Evolutionary conservation across 495 filamentous ascomycete genomes (phyloP).

Genomic region (Lepraria neglecta): DNA sequence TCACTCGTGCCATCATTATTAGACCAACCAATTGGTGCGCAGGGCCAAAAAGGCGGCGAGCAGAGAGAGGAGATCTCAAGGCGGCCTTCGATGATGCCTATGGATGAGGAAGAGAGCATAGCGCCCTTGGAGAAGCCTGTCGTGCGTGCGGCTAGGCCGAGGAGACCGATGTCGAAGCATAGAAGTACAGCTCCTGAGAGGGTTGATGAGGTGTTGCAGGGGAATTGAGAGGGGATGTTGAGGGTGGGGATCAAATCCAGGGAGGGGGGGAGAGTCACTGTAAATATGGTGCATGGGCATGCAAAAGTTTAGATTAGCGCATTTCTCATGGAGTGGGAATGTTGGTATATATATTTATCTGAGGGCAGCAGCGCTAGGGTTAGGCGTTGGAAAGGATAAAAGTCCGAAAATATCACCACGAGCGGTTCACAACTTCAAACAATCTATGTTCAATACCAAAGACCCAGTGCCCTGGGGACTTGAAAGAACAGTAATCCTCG

Average conservation of each 20-base stretch:
- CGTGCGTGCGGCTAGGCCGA: background rate
- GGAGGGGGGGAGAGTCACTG: too few species aligned
- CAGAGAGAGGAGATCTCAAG: slow-evolving; percentile 4
- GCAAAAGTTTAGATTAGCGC: too few species aligned
- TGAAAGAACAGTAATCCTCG: too few species aligned
- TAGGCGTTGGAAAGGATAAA: too few species aligned
- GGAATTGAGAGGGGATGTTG: background rate
- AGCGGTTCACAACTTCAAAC: too few species aligned
- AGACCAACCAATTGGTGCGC: background rate
- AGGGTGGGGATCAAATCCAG: background rate
- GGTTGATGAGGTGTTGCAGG: background rate
- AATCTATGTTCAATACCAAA: too few species aligned
- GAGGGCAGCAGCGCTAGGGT: too few species aligned
- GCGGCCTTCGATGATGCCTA: slow-evolving; percentile 1
- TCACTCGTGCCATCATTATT: slow-evolving; percentile 1
- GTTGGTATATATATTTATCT: too few species aligned
- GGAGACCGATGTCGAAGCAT: background rate
- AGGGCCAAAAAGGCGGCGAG: slow-evolving; percentile 6
- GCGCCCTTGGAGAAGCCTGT: background rate
- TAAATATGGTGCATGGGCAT: too few species aligned
- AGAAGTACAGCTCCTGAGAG: slow-evolving; percentile 4
- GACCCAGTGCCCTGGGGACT: too few species aligned
- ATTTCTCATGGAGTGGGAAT: too few species aligned
- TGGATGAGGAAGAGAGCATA: background rate
- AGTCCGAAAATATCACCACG: too few species aligned